phyloP scores from a whole-genome alignment of 176 grass and related monocot genomes.

The Carex myosuroides region DNA sequence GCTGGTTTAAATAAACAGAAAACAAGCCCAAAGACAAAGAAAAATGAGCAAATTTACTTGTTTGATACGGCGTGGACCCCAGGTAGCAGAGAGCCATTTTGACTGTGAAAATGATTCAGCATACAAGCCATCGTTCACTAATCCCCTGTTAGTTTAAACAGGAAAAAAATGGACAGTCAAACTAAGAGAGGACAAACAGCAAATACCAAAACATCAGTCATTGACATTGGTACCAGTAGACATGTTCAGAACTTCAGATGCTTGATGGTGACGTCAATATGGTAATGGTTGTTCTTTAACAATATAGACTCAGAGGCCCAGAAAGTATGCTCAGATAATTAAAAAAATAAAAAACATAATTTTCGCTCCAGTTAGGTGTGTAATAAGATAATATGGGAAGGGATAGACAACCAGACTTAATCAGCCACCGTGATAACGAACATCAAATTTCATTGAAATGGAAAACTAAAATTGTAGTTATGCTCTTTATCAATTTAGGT shows the following conservation, averaged over 20 bases:
- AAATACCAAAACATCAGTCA: background rate
- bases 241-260: background rate
- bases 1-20: background rate
- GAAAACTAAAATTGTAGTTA: background rate
- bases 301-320: background rate
- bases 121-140: slow-evolving; percentile 82
- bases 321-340: background rate
- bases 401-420: background rate
- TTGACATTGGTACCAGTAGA: background rate
- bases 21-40: background rate
- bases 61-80: slow-evolving; percentile 86
- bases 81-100: slow-evolving; percentile 62
- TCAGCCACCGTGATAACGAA: background rate
- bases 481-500: background rate
- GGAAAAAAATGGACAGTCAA: slow-evolving; percentile 6
- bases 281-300: background rate
- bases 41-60: slow-evolving; percentile 30
- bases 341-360: background rate
- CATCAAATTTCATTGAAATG: background rate
- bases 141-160: slow-evolving; percentile 35
- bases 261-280: background rate
- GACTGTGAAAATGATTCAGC: slow-evolving; percentile 82
- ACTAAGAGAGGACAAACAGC: background rate
- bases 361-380: background rate
- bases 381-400: background rate